A percentile compares a stretch with the other conserved stretches of the same genome.
These are phyloP conservation scores for Zygoascus sp. DNA, from an alignment of 1,139 yeast genomes.

Conservation along the genomic window DNA sequence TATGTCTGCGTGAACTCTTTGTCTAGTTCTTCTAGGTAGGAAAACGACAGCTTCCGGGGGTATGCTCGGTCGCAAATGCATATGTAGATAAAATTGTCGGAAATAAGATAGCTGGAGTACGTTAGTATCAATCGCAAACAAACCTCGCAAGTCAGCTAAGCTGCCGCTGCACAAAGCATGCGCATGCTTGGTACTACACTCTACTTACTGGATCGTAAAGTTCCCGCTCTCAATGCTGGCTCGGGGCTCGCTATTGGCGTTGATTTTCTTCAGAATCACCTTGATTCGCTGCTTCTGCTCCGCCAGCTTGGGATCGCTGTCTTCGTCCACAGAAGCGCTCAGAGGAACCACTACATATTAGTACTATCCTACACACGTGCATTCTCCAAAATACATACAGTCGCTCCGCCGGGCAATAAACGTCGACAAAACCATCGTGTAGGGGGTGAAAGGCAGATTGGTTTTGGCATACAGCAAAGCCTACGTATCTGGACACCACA, in stretches of 20 bases:
- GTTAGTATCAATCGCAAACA: not conserved
- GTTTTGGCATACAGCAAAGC: too few species aligned
- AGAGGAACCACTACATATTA: slow-evolving; percentile 63
- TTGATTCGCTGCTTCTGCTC: slow-evolving; percentile 87
- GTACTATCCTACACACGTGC: not conserved
- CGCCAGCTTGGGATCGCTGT: slow-evolving; percentile 46
- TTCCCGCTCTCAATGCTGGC: slow-evolving; percentile 80
- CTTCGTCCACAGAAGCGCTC: slow-evolving; percentile 91
- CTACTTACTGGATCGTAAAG: slow-evolving; percentile 56
- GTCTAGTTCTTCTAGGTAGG: slow-evolving; percentile 76
- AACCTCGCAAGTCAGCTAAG: not conserved
- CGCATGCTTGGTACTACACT: too few species aligned
- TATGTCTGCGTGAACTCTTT: slow-evolving; percentile 78
- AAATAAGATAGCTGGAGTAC: slow-evolving; percentile 48
- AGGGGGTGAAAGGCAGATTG: not conserved
- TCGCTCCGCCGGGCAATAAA: slow-evolving; percentile 31
- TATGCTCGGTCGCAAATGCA: slow-evolving; percentile 73
- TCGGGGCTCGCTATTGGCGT: slow-evolving; percentile 74
- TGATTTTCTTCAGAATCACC: slow-evolving; percentile 67
- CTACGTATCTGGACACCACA: not conserved
- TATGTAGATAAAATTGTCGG: slow-evolving; percentile 63
- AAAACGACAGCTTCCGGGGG: slow-evolving; percentile 85
- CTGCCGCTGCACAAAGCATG: too few species aligned
- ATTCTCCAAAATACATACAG: slow-evolving; percentile 23
- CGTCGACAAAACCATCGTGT: slow-evolving; percentile 28